Percentiles rank a stretch among this genome's conserved stretches.
Conservation (phyloP, 1,139 yeast genomes). For the Pneumocystis canis region DNA sequence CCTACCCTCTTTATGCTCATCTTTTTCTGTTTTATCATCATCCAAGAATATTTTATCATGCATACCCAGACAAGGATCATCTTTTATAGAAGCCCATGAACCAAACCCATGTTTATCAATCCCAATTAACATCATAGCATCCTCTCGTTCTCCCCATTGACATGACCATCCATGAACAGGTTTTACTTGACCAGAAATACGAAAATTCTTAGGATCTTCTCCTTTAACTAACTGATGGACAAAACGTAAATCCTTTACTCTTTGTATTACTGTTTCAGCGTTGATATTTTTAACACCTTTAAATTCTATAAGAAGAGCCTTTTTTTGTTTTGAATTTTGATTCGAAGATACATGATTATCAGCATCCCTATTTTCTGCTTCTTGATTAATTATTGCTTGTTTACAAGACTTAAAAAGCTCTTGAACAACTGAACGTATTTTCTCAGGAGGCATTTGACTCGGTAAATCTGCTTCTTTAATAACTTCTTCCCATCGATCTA, state of each 20-base stretch:
- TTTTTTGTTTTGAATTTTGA: constrained; percentile 45
- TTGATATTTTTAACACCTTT: constrained; percentile 78
- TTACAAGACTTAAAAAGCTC: constrained; percentile 54
- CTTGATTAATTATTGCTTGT: constrained; percentile 52
- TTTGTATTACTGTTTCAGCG: constrained; percentile 70
- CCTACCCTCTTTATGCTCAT: constrained; percentile 21
- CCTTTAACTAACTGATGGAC: constrained; percentile 46
- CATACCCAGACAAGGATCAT: constrained; percentile 81
- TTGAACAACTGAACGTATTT: constrained; percentile 57
- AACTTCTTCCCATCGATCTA: constrained; percentile 70
- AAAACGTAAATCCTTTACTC: constrained; percentile 69
- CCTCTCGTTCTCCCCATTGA: constrained; percentile 71
- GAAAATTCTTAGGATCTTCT: constrained; percentile 44
- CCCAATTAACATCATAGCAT: constrained; percentile 74
- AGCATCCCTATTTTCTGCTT: constrained; percentile 41
- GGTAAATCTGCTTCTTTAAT: constrained; percentile 84
- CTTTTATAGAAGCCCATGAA: constrained; percentile 85
- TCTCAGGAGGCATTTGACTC: constrained; percentile 60
- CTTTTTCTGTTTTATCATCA: constrained; percentile 28
- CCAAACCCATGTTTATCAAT: constrained; percentile 90
- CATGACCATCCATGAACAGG: constrained; percentile 86
- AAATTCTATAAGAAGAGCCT: constrained; percentile 79
- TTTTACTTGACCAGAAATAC: constrained; percentile 49
- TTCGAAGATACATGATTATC: constrained; percentile 22
- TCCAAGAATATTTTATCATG: constrained; percentile 66